A percentile compares a stretch with the other conserved stretches of the same genome.
Conservation (phyloP, 2,329 filamentous ascomycete genomes). For the Arthrobotrys conoides region DNA sequence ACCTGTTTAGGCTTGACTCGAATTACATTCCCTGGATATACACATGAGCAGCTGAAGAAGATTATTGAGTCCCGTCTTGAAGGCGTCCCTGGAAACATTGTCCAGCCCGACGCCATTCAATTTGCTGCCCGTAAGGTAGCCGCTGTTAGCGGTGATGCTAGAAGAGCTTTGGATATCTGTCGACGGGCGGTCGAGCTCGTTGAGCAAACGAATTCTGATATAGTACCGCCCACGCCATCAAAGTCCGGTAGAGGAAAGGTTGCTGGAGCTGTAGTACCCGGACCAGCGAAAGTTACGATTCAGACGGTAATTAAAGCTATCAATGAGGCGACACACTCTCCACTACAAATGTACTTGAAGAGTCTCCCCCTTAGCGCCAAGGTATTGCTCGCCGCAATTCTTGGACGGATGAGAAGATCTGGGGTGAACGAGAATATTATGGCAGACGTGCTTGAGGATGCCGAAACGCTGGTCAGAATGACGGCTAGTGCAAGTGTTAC, state of each 20-base stretch:
- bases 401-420: slow-evolving; percentile 83
- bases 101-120: slow-evolving; percentile 92
- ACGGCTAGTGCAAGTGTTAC: slow-evolving; percentile 75
- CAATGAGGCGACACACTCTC: slow-evolving; percentile 92
- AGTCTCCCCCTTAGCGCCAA: slow-evolving; percentile 85
- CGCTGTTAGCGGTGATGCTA: slow-evolving; percentile 92
- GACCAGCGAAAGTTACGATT: slow-evolving; percentile 81
- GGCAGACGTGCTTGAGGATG: slow-evolving; percentile 90
- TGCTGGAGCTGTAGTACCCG: slow-evolving; percentile 65
- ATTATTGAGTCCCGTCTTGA: slow-evolving; percentile 96
- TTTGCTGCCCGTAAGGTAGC: slow-evolving; percentile 97
- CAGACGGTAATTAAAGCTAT: slow-evolving; percentile 94
- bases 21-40: slow-evolving; percentile 97
- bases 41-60: slow-evolving; percentile 94
- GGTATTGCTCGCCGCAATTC: slow-evolving; percentile 84
- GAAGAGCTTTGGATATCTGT: slow-evolving; percentile 94
- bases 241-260: slow-evolving; percentile 65
- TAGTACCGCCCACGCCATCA: slow-evolving; percentile 72
- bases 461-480: slow-evolving; percentile 77
- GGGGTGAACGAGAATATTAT: slow-evolving; percentile 89
- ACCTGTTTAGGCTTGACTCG: slow-evolving; percentile 78
- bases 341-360: slow-evolving; percentile 88
- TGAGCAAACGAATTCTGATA: slow-evolving; percentile 71
- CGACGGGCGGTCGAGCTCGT: slow-evolving; percentile 94
- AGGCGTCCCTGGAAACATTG: slow-evolving; percentile 88